phyloP scores from a whole-genome alignment of 2,329 filamentous ascomycete genomes.

The Cucurbitaria berberidis region DNA sequence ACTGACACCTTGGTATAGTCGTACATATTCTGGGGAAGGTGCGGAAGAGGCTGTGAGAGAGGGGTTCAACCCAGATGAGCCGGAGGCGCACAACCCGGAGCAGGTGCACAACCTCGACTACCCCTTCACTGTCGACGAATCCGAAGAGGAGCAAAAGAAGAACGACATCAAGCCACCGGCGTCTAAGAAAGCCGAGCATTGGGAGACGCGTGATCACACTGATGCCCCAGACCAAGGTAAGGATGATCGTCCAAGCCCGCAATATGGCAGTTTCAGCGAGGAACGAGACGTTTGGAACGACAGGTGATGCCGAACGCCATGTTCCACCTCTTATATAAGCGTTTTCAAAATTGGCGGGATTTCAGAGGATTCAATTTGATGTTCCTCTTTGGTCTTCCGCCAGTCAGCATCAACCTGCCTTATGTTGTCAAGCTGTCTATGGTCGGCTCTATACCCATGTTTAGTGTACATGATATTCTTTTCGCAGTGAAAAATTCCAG shows the following conservation, averaged over 20 bases:
- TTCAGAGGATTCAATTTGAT: not conserved
- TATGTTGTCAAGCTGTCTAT: not conserved
- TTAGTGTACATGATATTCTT: conserved; percentile 6
- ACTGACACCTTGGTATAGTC: conserved; percentile 48
- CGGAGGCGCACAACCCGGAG: conserved; percentile 52
- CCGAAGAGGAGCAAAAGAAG: conserved; percentile 43
- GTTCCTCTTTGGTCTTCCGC: not conserved
- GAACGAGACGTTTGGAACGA: conserved; percentile 51
- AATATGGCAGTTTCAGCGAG: conserved; percentile 53
- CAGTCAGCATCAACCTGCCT: conserved; percentile 1
- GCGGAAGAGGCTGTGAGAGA: conserved; percentile 60
- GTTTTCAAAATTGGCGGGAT: not conserved
- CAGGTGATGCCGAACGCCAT: conserved; percentile 17
- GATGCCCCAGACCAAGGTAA: conserved; percentile 27
- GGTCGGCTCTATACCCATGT: conserved; percentile 17
- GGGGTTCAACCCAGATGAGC: conserved; percentile 60
- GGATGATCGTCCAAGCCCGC: conserved; percentile 35
- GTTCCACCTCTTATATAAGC: not conserved
- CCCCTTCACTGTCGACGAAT: conserved; percentile 50
- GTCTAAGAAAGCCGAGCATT: conserved; percentile 52
- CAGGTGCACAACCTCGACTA: conserved; percentile 52
- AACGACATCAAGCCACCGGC: conserved; percentile 45
- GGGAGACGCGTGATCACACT: conserved; percentile 49
- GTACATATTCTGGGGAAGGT: conserved; percentile 54
- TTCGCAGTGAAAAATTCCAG: not conserved